A percentile compares a stretch with the other conserved stretches of the same genome.
Conservation (phyloP, 345 rosid genomes). For the Camelina laxa region DNA sequence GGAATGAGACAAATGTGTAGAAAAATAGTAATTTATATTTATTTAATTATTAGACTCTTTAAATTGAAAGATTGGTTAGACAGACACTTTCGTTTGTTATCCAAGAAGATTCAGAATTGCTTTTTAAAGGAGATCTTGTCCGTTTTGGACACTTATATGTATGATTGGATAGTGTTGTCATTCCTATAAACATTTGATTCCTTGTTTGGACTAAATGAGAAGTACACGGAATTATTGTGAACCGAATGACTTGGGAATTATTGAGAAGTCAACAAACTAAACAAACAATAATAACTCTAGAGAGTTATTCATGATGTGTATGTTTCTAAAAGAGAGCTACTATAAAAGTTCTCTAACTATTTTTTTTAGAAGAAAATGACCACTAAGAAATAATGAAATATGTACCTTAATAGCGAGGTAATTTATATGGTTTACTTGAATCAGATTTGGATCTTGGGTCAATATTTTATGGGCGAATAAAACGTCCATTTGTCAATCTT, state of each 20-base stretch:
- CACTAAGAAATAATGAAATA: no score
- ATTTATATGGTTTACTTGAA: background rate
- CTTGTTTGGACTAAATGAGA: constrained; percentile 34
- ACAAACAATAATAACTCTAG: background rate
- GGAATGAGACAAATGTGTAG: constrained; percentile 18
- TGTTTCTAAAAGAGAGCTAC: background rate
- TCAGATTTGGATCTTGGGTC: background rate
- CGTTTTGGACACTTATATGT: constrained; percentile 26
- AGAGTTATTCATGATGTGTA: background rate
- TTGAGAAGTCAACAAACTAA: constrained; percentile 22
- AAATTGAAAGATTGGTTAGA: constrained; percentile 26
- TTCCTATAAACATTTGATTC: constrained; percentile 30
- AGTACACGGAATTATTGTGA: constrained; percentile 28
- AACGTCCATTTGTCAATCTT: background rate
- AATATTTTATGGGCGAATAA: background rate
- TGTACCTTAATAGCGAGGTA: background rate
- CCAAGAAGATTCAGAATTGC: constrained; percentile 20
- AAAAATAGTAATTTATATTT: constrained; percentile 6
- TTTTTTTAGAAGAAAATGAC: background rate
- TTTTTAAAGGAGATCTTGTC: constrained; percentile 25
- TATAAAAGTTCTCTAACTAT: no score
- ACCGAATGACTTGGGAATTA: constrained; percentile 11
- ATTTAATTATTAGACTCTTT: background rate
- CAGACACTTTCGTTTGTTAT: constrained; percentile 7
- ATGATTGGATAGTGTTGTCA: constrained; percentile 39